Conservation (phyloP, 441 rosid species). For the Aquilaria agallochum region DNA sequence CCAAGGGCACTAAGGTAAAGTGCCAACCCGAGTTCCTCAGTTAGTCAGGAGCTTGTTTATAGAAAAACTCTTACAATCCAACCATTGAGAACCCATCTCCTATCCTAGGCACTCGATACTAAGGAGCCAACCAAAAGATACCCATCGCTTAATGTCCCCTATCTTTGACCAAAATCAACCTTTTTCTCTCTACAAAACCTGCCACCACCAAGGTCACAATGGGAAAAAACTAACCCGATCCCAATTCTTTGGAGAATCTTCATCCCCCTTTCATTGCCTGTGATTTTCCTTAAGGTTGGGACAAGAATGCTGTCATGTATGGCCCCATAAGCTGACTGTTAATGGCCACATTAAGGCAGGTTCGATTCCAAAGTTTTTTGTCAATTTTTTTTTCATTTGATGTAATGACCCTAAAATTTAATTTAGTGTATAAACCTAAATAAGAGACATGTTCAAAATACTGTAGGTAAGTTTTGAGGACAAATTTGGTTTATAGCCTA, state of each 20-base stretch:
- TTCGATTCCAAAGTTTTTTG: slow-evolving; percentile 16
- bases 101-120: slow-evolving; percentile 27
- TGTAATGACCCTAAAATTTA: too few relatives aligned
- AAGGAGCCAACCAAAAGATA: slow-evolving; percentile 43
- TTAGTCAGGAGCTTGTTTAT: slow-evolving; percentile 47
- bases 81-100: slow-evolving; percentile 37
- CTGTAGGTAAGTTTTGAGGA: too few relatives aligned
- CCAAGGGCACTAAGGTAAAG: slow-evolving; percentile 39
- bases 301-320: slow-evolving; percentile 29
- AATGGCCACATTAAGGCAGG: slow-evolving; percentile 20
- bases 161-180: slow-evolving; percentile 14
- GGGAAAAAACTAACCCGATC: slow-evolving; percentile 29
- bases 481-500: too few relatives aligned
- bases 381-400: neutral
- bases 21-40: slow-evolving; percentile 42
- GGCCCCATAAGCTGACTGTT: slow-evolving; percentile 15
- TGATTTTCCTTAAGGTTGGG: slow-evolving; percentile 23
- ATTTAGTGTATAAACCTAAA: too few relatives aligned
- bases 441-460: too few relatives aligned
- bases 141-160: slow-evolving; percentile 15
- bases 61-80: slow-evolving; percentile 43
- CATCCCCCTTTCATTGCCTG: slow-evolving; percentile 28
- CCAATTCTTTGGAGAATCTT: slow-evolving; percentile 37
- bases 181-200: slow-evolving; percentile 30
- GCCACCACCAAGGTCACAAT: slow-evolving; percentile 21